Conservation (phyloP, 148 eudicot genomes). For the Vaccinium vitisidaea region DNA sequence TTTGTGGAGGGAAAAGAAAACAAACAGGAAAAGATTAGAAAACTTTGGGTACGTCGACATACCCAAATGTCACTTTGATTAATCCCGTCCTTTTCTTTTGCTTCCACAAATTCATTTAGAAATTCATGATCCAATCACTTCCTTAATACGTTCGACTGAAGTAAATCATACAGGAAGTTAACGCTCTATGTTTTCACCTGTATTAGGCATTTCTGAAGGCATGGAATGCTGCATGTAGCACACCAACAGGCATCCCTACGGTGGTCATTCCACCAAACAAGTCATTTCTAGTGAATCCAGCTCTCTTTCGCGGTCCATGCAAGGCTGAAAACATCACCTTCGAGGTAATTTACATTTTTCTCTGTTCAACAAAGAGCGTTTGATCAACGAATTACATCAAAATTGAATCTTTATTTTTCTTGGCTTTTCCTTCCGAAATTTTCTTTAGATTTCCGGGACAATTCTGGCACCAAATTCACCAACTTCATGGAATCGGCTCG, state of each 20-base stretch:
- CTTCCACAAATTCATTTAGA: background rate
- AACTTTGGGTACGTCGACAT: background rate
- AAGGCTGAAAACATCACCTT: conserved; percentile 39
- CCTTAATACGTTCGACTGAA: background rate
- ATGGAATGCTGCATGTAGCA: conserved; percentile 49
- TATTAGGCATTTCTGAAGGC: conserved; percentile 56
- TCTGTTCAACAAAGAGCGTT: background rate
- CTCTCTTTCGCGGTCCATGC: conserved; percentile 60
- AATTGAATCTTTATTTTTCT: background rate
- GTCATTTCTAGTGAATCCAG: conserved; percentile 45
- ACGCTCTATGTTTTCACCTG: background rate
- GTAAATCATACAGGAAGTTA: background rate
- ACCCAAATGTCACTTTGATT: background rate
- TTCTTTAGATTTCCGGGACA: conserved; percentile 42
- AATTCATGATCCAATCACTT: background rate
- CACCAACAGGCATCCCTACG: conserved; percentile 21
- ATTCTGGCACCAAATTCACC: conserved; percentile 53
- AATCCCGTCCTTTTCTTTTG: background rate
- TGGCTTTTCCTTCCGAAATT: background rate
- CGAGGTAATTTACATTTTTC: conserved; percentile 25
- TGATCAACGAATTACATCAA: background rate
- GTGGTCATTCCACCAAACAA: conserved; percentile 37
- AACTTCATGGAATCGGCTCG: conserved; percentile 40
- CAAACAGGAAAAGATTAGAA: no score
- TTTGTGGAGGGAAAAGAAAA: background rate